Evolutionary conservation across 192 early-diverging fungal genomes (phyloP).

Genomic region (Pilobolus umbonatus): DNA sequence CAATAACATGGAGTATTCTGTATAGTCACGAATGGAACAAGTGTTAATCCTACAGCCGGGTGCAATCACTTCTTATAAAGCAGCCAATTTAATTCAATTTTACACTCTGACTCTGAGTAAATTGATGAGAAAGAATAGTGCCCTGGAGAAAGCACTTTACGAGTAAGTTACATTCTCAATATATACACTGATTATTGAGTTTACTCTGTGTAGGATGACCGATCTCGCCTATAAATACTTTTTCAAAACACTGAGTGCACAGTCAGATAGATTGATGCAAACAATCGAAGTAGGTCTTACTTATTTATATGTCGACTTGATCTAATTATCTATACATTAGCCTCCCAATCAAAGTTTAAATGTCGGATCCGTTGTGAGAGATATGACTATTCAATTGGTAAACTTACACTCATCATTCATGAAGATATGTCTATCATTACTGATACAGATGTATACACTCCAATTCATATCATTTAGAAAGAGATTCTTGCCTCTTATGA

Average conservation of each 20-base stretch:
- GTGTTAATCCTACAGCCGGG: constrained; percentile 64
- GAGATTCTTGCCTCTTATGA: constrained; percentile 81
- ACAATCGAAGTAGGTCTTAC: constrained; percentile 36
- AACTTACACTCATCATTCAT: too few relatives aligned
- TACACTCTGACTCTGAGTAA: constrained; percentile 63
- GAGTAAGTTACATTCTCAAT: constrained; percentile 40
- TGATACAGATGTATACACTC: background rate
- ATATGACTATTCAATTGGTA: constrained; percentile 66
- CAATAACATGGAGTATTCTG: too few relatives aligned
- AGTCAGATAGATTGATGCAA: constrained; percentile 45
- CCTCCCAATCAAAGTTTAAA: constrained; percentile 52
- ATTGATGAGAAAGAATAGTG: constrained; percentile 50
- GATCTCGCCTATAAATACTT: constrained; percentile 52
- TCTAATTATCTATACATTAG: constrained; percentile 21
- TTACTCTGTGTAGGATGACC: constrained; percentile 33
- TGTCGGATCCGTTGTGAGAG: constrained; percentile 61
- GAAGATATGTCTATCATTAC: background rate
- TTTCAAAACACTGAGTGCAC: constrained; percentile 48
- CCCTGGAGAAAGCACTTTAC: constrained; percentile 49
- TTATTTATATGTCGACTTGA: constrained; percentile 5
- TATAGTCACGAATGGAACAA: constrained; percentile 68
- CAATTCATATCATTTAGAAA: constrained; percentile 40
- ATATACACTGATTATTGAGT: background rate
- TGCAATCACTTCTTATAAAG: constrained; percentile 60
- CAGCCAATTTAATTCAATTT: constrained; percentile 73